Base-by-base conservation (phyloP, 2,329 filamentous ascomycete species). In the Pseudonectria foliicola region DNA sequence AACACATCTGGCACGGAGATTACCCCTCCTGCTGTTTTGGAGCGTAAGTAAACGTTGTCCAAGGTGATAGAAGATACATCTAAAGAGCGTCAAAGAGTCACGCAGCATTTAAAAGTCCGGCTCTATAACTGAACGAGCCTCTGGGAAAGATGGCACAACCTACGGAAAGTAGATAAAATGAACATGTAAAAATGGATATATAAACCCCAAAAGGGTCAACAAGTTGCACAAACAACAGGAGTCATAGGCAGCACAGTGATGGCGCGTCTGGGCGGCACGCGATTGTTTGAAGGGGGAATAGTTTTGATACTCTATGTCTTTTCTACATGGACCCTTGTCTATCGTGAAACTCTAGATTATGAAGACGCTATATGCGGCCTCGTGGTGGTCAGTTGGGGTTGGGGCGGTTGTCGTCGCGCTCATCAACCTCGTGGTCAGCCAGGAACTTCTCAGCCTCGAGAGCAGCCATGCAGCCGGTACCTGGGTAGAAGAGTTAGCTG, bases 361-460 rank as follows among this genome's bases (percentile, higher is more conserved):
- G 18, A 21, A 8, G 18, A 21, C 18, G 5, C 18, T 21, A 21
- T 21, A 21, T 21, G 8, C 8, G 18, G 18, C 18, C 18, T 21
- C 18, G 18, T 21, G 18, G 18, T 21, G 18, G 18, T 21, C 18
- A 21, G 18, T 21, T 21, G 18, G 18, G 25, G 27, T 34, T 32
- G 36, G 32, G 33, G 40, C 39, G 38, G 33, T 46, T 30, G 31
- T 25, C 28, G 35, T 35, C 34, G 40, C 33, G 34, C 26, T 42
- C 46, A 27, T 45, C 34, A 31, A 42, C 72, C 52, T 90, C 85
- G 31, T 73, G 64, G 55, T 95, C 90, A 6, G 85, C 72, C 35
- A 98, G 70, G 70, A 76, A 95, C 63, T 95, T 94, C 67, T 98
- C 92, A 8, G 90, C 90, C 57, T 98, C 92, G 35, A 98, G 76